phyloP scores from a whole-genome alignment of 371 early-diverging fungal genomes.

The Apophysomyces sp. region DNA sequence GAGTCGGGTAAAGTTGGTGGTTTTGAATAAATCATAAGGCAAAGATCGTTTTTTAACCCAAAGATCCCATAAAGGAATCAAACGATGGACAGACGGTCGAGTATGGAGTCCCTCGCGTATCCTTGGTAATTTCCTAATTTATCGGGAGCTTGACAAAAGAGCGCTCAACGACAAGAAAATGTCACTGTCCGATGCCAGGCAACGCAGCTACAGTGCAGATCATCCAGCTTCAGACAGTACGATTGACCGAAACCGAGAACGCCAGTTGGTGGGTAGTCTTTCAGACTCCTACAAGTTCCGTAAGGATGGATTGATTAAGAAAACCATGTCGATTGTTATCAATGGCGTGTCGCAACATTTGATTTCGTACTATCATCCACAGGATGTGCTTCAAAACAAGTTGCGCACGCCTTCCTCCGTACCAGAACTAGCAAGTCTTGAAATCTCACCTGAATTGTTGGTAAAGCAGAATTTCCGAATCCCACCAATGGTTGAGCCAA shows the following conservation, averaged over 20 bases:
- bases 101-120: slow-evolving; percentile 73
- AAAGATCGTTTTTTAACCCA: too few relatives aligned
- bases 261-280: slow-evolving; percentile 59
- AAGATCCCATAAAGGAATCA: slow-evolving; percentile 49
- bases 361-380: slow-evolving; percentile 81
- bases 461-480: slow-evolving; percentile 54
- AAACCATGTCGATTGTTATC: slow-evolving; percentile 78
- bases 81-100: slow-evolving; percentile 76
- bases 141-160: slow-evolving; percentile 59
- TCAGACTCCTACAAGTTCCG: slow-evolving; percentile 69
- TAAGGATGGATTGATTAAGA: slow-evolving; percentile 83
- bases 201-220: slow-evolving; percentile 30
- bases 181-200: slow-evolving; percentile 16
- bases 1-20: slow-evolving; percentile 58
- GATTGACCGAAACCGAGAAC: slow-evolving; percentile 47
- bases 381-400: slow-evolving; percentile 63
- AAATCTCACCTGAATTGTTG: slow-evolving; percentile 53
- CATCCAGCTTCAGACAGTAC: slow-evolving; percentile 13
- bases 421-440: slow-evolving; percentile 52
- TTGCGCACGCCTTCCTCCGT: slow-evolving; percentile 58
- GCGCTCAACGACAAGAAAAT: slow-evolving; percentile 19
- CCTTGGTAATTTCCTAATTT: slow-evolving; percentile 61
- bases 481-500: slow-evolving; percentile 48
- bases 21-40: background rate
- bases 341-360: slow-evolving; percentile 80